Base-by-base conservation (phyloP, 495 filamentous ascomycete genomes). In the Daldinia grandis region DNA sequence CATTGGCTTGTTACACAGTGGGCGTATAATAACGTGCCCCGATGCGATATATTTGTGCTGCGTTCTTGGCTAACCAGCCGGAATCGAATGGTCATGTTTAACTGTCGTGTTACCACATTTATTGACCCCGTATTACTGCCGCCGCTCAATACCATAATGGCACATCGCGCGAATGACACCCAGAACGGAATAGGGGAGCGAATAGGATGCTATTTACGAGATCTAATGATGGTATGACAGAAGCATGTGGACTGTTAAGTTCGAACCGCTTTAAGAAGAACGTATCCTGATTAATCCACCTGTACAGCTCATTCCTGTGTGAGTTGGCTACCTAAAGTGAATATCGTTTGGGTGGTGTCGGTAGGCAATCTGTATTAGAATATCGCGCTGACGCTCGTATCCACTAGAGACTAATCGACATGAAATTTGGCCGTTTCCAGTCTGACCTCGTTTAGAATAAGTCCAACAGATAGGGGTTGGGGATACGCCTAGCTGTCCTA, bases 391-490 rank as follows among this genome's bases (percentile, higher is more conserved):
- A 31, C 47, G 30, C 38, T 40, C 31, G 30, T 40, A 30, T 21
- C 61, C 50, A 56, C 19, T 17, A 15, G 5, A 58, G 37, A 8
- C 40, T 66, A 64, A 64, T 58, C 61, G 62, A 61, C 28, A 19
- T 27, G 31, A 37, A 12, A 30, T 44, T 40, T 56, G 14, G 5
- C 57, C 15, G 12, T 63, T 31, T 42, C 38, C 25, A 33, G 5
- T 38, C 31, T 47, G 57, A 47, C 6, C 27, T 54, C 42, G 28
- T 47, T 64, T 53, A 69, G 51, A 53, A 64, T 37, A 77, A 72
- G 37, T 75, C 69, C 30, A 77, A 37, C 5, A 75, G 42, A 47
- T 76, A 76, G 15, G 73, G 73, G 37, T 74, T 76, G 19, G 70
- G 64, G 14, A 77, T 63, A 54, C 51, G 25, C 27, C 70, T 66